Base-by-base conservation (phyloP, 2,329 filamentous ascomycete genomes). In the Xylaria hypoxylon region DNA sequence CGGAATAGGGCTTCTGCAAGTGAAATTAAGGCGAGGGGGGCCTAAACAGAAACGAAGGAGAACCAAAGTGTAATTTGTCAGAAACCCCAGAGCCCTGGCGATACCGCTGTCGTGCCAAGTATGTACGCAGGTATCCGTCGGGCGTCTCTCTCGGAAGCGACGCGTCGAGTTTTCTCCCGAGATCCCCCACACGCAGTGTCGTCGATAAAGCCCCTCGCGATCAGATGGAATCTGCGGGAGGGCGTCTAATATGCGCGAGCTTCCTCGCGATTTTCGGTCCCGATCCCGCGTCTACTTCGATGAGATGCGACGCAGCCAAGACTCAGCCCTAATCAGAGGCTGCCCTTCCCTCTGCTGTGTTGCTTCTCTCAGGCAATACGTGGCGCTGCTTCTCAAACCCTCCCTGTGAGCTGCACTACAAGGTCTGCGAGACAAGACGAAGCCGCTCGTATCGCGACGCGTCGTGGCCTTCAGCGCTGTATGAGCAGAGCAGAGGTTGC, bases 51-150 rank as follows among this genome's bases (percentile, higher is more conserved):
- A 35, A 26, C 35, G 33, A 38, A 45, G 19, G n/a, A 31, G 26
- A 33, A 40, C 50, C 26, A 45, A 35, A 50, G 17, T 33, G 42
- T 26, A 52, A 61, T 48, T 66, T 40, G 59, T 44, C 22, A n/a
- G 47, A 10, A 31, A 15, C 22, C 11, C 17, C 47, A 52, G 40
- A 35, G n/a, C 38, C 45, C 52, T 13, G n/a, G 40, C 13, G 22
- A 28, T 15, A 40, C 45, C 31, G 35, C 62, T 68, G 17, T 65
- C 53, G 52, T 64, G 62, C 44, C 38, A 62, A 59, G 59, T 0
- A 59, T 8, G 52, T 44, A 65, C n/a, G 65, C 45, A 48, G 26
- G 56, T 60, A 57, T 65, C 66, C 62, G 66, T 62, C 62, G 55
- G 58, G 53, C 44, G 42, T 52, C 61, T 24, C 44, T 24, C 51